These are phyloP conservation scores for Hypoxylon sp. DNA, from an alignment of 2,329 filamentous ascomycete genomes.

Conservation along the genomic window DNA sequence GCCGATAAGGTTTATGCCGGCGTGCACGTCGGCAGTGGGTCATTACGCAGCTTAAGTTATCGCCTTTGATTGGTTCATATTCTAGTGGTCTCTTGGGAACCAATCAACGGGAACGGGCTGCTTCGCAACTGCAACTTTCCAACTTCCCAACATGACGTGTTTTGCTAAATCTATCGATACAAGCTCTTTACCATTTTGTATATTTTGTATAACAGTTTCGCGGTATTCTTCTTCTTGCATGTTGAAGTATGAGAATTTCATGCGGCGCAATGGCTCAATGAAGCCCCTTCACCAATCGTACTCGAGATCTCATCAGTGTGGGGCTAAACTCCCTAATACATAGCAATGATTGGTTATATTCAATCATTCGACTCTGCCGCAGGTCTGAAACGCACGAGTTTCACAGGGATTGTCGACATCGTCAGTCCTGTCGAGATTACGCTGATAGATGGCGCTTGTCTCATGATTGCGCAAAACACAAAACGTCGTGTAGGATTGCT, in stretches of 20 bases:
- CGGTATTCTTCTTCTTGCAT: not conserved
- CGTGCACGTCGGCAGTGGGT: too few species aligned
- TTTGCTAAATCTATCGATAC: not conserved
- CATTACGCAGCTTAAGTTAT: conserved; percentile 1
- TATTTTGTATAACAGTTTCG: not conserved
- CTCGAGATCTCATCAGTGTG: conserved; percentile 25
- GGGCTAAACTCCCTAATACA: conserved; percentile 7
- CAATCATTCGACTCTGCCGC: conserved; percentile 58
- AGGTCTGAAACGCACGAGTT: conserved; percentile 62
- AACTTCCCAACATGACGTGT: conserved; percentile 3
- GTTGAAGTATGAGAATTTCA: not conserved
- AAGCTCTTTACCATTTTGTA: not conserved
- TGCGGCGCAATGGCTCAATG: conserved; percentile 10
- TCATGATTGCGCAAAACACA: conserved; percentile 33
- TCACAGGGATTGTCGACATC: conserved; percentile 49
- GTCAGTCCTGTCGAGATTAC: conserved; percentile 36
- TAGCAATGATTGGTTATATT: conserved; percentile 38
- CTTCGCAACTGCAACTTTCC: not conserved
- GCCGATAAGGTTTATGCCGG: not conserved
- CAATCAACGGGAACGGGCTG: not conserved
- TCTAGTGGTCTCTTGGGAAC: not conserved
- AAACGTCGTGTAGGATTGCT: conserved; percentile 32
- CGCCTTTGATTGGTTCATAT: conserved; percentile 14
- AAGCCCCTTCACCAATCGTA: conserved; percentile 21
- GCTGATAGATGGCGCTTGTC: conserved; percentile 28